Base-by-base conservation (phyloP, 805 yeast genomes). In the Saccharomycopsis sp. region DNA sequence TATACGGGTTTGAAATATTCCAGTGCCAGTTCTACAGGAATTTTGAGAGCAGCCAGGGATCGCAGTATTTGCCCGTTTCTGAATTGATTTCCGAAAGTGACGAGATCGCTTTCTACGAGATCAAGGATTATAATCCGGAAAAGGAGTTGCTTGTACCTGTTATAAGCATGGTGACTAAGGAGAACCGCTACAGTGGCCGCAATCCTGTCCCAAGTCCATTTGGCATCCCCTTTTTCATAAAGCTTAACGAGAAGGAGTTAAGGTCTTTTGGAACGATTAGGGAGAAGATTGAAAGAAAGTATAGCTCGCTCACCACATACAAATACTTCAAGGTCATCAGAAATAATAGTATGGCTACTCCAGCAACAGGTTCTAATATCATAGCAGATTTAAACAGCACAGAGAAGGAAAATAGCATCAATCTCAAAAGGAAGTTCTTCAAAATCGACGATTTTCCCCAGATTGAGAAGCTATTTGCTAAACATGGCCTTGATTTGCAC, bases 181-280 rank as follows among this genome's bases (percentile, higher is more conserved):
- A 67, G 41, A 59, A 69, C 48, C 65, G 77, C 63, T 67, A 75
- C 64, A 29, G 37, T 29, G 37, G 37, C 37, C 70, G 76, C 68
- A 57, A 73, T 57, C 72, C 73, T 55, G 63, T 67, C 72, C 12
- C 74, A 78, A 0, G 75, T 50, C 70, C 83, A 1, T 87, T 90
- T 71, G 95, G 91, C 1, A 68, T 84, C 1, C 98, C 98, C 1
- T 82, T 89, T 64, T 84, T 91, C 63, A 74, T 91, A 29, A 77
- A 83, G 0, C 65, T 90, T 12, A 66, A 77, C 1, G 73, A 74
- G 40, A 75, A 74, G 1, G 92, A 87, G 44, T 68, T 76, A 3
- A 64, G 65, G 2, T 83, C 89, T 23, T 83, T 79, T 65, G 86
- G 85, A 3, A 65, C 69, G 1, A 82, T 91, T 5, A 71, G 86